These are phyloP conservation scores for Hylodesmum podocarpum DNA, from an alignment of 306 rosid species.

Conservation along the genomic window DNA sequence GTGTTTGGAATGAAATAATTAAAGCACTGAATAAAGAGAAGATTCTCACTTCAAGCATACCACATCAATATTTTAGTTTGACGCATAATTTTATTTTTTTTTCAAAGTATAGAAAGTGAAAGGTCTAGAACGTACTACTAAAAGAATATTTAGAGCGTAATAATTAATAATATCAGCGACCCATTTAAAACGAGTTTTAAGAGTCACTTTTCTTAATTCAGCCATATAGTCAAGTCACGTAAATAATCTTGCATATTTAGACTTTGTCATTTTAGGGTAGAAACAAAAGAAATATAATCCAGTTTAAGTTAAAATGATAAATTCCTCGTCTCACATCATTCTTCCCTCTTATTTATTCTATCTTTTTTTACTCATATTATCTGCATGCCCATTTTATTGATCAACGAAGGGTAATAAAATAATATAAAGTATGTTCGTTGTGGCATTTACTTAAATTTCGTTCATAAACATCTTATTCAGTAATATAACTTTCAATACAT, in stretches of 20 bases:
- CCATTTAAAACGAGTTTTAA: slow-evolving; percentile 1
- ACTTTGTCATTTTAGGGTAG: neutral
- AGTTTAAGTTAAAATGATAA: neutral
- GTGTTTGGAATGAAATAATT: neutral
- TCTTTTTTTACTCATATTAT: neutral
- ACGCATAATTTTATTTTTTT: neutral
- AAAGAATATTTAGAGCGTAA: neutral
- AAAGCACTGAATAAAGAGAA: neutral
- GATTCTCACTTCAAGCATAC: neutral
- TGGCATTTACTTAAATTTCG: neutral
- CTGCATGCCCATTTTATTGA: neutral
- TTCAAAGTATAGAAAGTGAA: neutral
- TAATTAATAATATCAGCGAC: neutral
- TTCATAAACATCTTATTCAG: too few species aligned
- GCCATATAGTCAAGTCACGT: neutral
- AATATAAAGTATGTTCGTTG: too few species aligned
- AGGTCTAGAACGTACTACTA: neutral
- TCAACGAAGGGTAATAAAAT: neutral
- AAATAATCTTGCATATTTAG: neutral
- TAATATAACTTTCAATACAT: too few species aligned
- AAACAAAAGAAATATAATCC: neutral
- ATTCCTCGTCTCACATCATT: neutral
- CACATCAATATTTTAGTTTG: slow-evolving; percentile 8
- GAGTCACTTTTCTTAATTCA: neutral
- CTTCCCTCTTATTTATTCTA: neutral